Percentiles rank a stretch among this genome's conserved stretches.
These are phyloP conservation scores for Mortierella alpina DNA, from an alignment of 192 early-diverging fungal genomes.

Conservation along the genomic window DNA sequence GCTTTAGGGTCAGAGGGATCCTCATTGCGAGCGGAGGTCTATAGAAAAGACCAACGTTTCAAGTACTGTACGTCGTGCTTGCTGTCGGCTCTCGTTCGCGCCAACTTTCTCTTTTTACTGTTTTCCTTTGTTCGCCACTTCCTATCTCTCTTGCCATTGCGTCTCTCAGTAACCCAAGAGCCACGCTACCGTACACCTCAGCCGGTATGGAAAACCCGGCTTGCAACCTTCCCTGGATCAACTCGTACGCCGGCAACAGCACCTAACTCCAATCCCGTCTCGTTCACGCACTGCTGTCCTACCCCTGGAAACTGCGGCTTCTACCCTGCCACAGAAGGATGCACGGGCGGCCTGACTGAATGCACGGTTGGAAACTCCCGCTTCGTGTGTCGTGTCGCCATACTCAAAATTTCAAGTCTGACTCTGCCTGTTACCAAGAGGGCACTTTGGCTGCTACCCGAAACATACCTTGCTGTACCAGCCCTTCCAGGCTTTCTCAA, in stretches of 20 bases:
- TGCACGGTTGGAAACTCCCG: no score
- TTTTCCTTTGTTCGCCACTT: neutral
- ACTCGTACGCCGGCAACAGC: neutral
- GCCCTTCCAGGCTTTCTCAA: no score
- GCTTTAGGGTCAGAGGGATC: neutral
- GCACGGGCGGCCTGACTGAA: no score
- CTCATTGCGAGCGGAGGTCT: neutral
- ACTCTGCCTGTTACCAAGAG: no score
- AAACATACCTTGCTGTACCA: no score
- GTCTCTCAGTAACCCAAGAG: neutral
- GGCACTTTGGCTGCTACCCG: no score
- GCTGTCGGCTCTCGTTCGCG: neutral
- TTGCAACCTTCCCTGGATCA: constrained; percentile 2
- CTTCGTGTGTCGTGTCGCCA: no score
- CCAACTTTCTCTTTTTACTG: neutral
- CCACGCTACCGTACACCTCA: neutral
- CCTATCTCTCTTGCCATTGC: neutral
- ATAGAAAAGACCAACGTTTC: neutral
- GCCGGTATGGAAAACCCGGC: neutral
- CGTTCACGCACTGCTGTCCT: neutral
- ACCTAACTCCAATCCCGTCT: neutral
- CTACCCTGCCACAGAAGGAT: no score
- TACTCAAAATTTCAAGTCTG: no score
- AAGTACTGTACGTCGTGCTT: neutral
- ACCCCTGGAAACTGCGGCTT: no score